Percentiles rank a stretch among this genome's conserved stretches.
phyloP scores from a whole-genome alignment of 1,139 yeast species.

The Nadsonia starkeyi-henricii region DNA sequence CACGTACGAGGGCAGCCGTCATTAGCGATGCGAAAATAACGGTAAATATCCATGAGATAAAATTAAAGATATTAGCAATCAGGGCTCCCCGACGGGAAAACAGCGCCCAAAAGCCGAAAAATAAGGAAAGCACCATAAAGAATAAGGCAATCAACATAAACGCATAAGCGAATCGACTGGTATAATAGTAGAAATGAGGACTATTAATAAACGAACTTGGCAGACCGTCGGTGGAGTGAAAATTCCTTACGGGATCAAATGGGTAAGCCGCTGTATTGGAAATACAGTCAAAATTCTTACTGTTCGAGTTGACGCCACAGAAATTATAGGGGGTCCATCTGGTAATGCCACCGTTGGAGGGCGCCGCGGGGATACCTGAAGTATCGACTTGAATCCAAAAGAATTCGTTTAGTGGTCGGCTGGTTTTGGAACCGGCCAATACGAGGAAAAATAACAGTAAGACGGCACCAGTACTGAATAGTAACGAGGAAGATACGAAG shows the following conservation, averaged over 20 bases:
- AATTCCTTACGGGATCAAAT: constrained; percentile 49
- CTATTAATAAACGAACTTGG: constrained; percentile 35
- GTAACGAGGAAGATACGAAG: not conserved
- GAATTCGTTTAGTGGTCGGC: constrained; percentile 39
- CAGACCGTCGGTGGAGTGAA: constrained; percentile 30
- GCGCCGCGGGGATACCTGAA: constrained; percentile 36
- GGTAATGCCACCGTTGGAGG: constrained; percentile 25
- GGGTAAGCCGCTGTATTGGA: constrained; percentile 43
- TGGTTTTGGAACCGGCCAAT: constrained; percentile 43
- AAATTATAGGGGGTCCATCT: constrained; percentile 64
- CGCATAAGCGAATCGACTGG: constrained; percentile 50
- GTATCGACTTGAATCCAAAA: constrained; percentile 67
- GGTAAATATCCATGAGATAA: constrained; percentile 39
- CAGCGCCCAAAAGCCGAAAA: constrained; percentile 26
- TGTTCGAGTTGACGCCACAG: constrained; percentile 37
- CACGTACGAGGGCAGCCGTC: constrained; percentile 55
- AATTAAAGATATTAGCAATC: constrained; percentile 23
- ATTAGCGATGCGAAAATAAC: constrained; percentile 42
- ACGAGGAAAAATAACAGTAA: constrained; percentile 47
- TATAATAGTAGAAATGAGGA: constrained; percentile 38
- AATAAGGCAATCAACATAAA: constrained; percentile 47
- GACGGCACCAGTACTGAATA: constrained; percentile 23
- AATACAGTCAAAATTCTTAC: constrained; percentile 34
- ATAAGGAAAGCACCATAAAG: constrained; percentile 36
- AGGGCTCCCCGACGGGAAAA: constrained; percentile 22